phyloP scores from a whole-genome alignment of 768 basidiomycete species.

The Lactifluus subvellereus region DNA sequence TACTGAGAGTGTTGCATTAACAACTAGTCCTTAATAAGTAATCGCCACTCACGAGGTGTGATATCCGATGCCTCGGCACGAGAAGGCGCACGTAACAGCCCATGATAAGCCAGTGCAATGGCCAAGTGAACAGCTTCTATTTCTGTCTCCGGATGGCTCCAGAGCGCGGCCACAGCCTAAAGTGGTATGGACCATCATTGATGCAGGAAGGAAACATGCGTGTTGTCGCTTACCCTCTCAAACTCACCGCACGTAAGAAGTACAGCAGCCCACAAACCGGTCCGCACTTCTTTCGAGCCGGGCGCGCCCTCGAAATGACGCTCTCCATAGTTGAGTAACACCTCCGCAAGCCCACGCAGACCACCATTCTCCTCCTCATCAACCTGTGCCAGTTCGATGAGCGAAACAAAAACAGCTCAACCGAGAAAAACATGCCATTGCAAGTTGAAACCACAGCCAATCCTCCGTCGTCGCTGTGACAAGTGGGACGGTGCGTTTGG shows the following conservation, averaged over 20 bases:
- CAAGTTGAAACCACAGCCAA: slow-evolving; percentile 97
- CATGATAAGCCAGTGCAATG: slow-evolving; percentile 89
- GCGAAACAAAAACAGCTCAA: not conserved
- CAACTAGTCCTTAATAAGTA: not conserved
- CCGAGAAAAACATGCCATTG: slow-evolving; percentile 51
- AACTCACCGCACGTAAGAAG: slow-evolving; percentile 92
- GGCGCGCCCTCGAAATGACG: slow-evolving; percentile 72
- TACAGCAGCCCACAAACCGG: slow-evolving; percentile 75
- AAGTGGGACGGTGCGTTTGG: slow-evolving; percentile 67
- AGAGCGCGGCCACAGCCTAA: slow-evolving; percentile 85
- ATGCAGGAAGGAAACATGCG: not conserved
- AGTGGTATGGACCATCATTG: not conserved
- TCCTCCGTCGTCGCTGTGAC: slow-evolving; percentile 94
- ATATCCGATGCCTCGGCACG: slow-evolving; percentile 79
- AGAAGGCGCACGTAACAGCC: slow-evolving; percentile 78
- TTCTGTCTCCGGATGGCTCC: slow-evolving; percentile 82
- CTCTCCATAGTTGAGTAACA: slow-evolving; percentile 70
- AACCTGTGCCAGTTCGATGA: slow-evolving; percentile 38
- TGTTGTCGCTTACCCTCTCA: slow-evolving; percentile 58
- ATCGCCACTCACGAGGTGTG: slow-evolving; percentile 54
- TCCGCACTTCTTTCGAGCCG: slow-evolving; percentile 50
- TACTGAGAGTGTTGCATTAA: slow-evolving; percentile 39
- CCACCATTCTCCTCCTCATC: slow-evolving; percentile 81
- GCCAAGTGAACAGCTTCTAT: slow-evolving; percentile 94
- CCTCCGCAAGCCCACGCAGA: slow-evolving; percentile 66